phyloP scores from a whole-genome alignment of 2,329 filamentous ascomycete genomes.

The Dothideomycetes sp. region DNA sequence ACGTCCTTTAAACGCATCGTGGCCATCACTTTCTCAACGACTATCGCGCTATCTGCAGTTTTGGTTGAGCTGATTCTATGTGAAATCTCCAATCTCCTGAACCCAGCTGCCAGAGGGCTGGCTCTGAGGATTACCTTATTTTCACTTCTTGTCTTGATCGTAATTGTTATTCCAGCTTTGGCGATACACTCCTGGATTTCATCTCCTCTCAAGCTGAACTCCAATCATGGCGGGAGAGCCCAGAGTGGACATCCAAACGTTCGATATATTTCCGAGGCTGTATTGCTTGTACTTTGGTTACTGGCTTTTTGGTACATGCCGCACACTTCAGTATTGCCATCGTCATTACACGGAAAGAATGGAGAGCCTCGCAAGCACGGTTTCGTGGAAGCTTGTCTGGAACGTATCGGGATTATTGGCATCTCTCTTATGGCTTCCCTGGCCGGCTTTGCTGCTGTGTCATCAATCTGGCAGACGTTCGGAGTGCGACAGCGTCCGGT shows the following conservation, averaged over 20 bases:
- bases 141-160: slow-evolving; percentile 58
- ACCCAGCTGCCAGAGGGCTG: slow-evolving; percentile 53
- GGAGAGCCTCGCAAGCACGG: slow-evolving; percentile 16
- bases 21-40: slow-evolving; percentile 57
- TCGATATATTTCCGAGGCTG: slow-evolving; percentile 37
- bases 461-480: slow-evolving; percentile 76
- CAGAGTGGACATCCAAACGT: slow-evolving; percentile 1
- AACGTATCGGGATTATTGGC: slow-evolving; percentile 70
- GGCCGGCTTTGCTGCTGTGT: slow-evolving; percentile 84
- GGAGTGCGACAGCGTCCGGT: slow-evolving; percentile 50
- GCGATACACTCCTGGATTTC: slow-evolving; percentile 60
- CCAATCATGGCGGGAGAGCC: background rate
- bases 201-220: background rate
- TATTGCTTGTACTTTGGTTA: slow-evolving; percentile 58
- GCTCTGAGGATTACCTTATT: slow-evolving; percentile 61
- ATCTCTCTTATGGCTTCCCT: slow-evolving; percentile 78
- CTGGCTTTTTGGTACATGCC: slow-evolving; percentile 57
- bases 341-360: slow-evolving; percentile 24
- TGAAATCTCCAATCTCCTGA: slow-evolving; percentile 69
- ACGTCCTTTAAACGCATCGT: slow-evolving; percentile 27
- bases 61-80: slow-evolving; percentile 72
- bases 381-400: slow-evolving; percentile 46
- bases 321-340: slow-evolving; percentile 22
- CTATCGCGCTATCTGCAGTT: slow-evolving; percentile 65
- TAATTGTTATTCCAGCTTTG: slow-evolving; percentile 66